Base-by-base conservation (phyloP, 2,329 filamentous ascomycete species). In the Ophiostoma quercus region DNA sequence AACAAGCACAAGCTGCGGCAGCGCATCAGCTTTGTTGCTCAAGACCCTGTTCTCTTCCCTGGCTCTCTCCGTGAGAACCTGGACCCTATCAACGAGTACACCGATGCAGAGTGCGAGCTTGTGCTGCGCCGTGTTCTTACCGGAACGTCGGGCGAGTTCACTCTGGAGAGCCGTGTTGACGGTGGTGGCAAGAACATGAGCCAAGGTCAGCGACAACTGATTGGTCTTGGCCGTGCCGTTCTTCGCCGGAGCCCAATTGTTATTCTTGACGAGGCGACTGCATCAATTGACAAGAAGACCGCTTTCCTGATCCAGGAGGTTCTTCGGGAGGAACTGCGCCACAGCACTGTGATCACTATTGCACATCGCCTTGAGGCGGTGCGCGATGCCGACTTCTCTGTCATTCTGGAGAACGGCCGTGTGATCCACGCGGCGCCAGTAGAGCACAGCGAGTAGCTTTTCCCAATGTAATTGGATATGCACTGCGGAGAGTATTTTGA, bases 281-380 rank as follows among this genome's bases (percentile, higher is more conserved):
- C 87, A 2, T 87, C 84, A 0, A 88, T 89, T 67, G 87, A 89
- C 70, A 82, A 83, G 66, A 81, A 80, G 70, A 89, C 87, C 0
- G 87, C 87, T 0, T 80, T 81, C 25, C 80, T 81, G 29, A 87
- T 89, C 70, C 87, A 89, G 76, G 79, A 83, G 16, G 80, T 89
- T 2, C 75, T 89, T 54, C 77, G 86, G 3, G 81, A 84, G 32
- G 86, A 88, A 75, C 79, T 89, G 63, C 75, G 76, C 3, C 72
- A 81, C 16, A 87, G 84, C 73, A 89, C 87, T 0, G 86, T 90
- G 1, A 87, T 90, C 60, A 88, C 87, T 0, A 88, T 90, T 75
- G 87, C 87, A n/a, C 87, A 90, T 76, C 82, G 87, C 1, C 78
- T 88, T 1, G 85, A 88, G 76, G 88, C 87, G 0, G 88, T 90